phyloP scores from a whole-genome alignment of 495 filamentous ascomycete genomes.

The Hyaloscypha variabilis region DNA sequence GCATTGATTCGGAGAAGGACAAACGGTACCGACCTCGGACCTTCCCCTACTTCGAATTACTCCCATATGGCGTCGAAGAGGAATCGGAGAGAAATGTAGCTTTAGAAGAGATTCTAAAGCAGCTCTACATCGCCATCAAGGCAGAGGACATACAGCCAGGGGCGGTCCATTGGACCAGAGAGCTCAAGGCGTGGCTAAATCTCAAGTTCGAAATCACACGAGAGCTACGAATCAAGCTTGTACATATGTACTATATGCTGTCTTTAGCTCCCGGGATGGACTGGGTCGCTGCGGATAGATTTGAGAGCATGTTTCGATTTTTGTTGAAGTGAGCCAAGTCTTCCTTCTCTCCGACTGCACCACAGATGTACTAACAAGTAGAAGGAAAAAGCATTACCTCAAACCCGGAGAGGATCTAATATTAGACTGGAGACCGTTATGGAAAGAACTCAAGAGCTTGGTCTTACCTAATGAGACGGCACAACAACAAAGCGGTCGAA shows the following conservation, averaged over 20 bases:
- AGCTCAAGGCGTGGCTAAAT: slow-evolving; percentile 91
- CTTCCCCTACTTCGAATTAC: slow-evolving; percentile 85
- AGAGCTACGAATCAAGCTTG: slow-evolving; percentile 78
- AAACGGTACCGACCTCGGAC: slow-evolving; percentile 84
- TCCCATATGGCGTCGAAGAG: slow-evolving; percentile 86
- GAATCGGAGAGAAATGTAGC: slow-evolving; percentile 71
- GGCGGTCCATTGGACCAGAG: slow-evolving; percentile 95
- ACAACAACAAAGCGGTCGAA: slow-evolving; percentile 46
- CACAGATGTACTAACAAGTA: slow-evolving; percentile 17
- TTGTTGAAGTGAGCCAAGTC: slow-evolving; percentile 71
- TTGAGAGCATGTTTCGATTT: slow-evolving; percentile 94
- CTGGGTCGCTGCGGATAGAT: slow-evolving; percentile 77
- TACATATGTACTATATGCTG: slow-evolving; percentile 92
- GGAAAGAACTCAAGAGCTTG: slow-evolving; percentile 85
- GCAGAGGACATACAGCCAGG: slow-evolving; percentile 93
- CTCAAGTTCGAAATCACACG: slow-evolving; percentile 95
- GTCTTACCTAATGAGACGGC: slow-evolving; percentile 82
- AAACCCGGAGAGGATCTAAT: slow-evolving; percentile 84
- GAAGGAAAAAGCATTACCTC: slow-evolving; percentile 92
- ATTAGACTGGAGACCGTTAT: slow-evolving; percentile 91
- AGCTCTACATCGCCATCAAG: slow-evolving; percentile 87
- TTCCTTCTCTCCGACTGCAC: not conserved
- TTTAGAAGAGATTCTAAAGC: slow-evolving; percentile 82
- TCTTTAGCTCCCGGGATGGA: slow-evolving; percentile 90
- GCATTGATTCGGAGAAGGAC: slow-evolving; percentile 27